Evolutionary conservation across 2,329 filamentous ascomycete genomes (phyloP).

Genomic region (Fusarium falciforme): DNA sequence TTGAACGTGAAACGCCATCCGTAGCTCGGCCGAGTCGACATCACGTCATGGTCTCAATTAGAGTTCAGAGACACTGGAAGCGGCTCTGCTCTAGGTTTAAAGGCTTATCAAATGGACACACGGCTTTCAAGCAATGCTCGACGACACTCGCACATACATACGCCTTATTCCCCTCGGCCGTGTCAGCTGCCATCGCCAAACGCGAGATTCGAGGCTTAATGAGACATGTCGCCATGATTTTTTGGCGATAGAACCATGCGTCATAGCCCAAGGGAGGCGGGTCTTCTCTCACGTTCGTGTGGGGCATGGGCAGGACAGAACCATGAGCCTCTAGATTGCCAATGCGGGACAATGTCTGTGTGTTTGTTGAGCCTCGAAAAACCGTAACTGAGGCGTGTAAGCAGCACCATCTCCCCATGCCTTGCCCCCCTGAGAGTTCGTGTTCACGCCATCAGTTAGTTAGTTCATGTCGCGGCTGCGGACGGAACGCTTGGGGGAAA

Average conservation of each 20-base stretch:
- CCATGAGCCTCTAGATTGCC: constrained; percentile 14
- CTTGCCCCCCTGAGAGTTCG: constrained; percentile 10
- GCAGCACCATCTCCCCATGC: neutral
- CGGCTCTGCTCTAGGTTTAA: constrained; percentile 27
- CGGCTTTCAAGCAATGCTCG: neutral
- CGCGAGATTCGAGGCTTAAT: neutral
- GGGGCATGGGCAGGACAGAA: constrained; percentile 18
- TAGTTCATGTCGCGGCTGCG: constrained; percentile 9
- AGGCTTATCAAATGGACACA: neutral
- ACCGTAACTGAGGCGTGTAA: neutral
- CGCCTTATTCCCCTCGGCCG: neutral
- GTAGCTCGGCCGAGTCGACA: constrained; percentile 27
- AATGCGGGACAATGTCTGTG: constrained; percentile 12
- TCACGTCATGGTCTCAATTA: constrained; percentile 30
- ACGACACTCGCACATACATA: neutral
- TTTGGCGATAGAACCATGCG: constrained; percentile 18
- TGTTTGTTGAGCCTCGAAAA: constrained; percentile 21
- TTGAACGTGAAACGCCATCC: constrained; percentile 2
- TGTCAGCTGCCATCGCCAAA: neutral
- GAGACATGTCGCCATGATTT: neutral
- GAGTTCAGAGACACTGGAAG: constrained; percentile 22
- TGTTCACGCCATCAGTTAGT: constrained; percentile 19
- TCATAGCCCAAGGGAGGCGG: constrained; percentile 36
- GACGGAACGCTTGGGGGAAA: neutral
- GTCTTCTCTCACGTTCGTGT: constrained; percentile 19